Base-by-base conservation (phyloP, 73 alveolate species). In the Effrenium voratum region DNA sequence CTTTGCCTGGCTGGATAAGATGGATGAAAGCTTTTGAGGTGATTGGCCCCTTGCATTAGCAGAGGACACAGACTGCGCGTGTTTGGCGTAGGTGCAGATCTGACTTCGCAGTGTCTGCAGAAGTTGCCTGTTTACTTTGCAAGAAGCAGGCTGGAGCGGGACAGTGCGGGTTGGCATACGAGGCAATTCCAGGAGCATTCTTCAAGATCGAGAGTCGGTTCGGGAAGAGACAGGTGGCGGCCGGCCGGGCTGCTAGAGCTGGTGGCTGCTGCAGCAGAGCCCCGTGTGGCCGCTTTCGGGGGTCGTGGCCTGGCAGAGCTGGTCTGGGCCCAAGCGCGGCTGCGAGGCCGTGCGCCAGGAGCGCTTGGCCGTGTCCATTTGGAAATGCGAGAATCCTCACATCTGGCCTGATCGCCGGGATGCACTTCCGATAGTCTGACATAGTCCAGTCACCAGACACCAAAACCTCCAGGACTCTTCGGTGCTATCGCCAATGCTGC, bases 311-410 rank as follows among this genome's bases (percentile, higher is more conserved):
- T 87, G 24, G 95, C 95, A n/a, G 77, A 63, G n/a, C 46, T 87
- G 38, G 84, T 68, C n/a, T 87, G 95, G 95, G 57, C 95, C 83
- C 28, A 55, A 46, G 95, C 84, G 49, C n/a, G 41, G 68, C 84
- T 87, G 66, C n/a, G n/a, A n/a, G n/a, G n/a, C n/a, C n/a, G n/a
- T n/a, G n/a, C n/a, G n/a, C n/a, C n/a, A n/a, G n/a, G n/a, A n/a
- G n/a, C n/a, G n/a, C n/a, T n/a, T n/a, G n/a, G n/a, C n/a, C n/a
- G n/a, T n/a, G 22, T n/a, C n/a, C n/a, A 57, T 22, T 57, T 57
- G 1, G 72, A 57, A 22, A 1, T 0, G 72, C 0, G 16, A 22
- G 28, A 22, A 2, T 57, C 28, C 28, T 22, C 3, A 57, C 72
- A 22, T 57, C n/a, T 57, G 72, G 16, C 1, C 72, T 22, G 28